These are phyloP conservation scores for Ceratobasidium sp. DNA, from an alignment of 1,284 basidiomycete genomes.

Conservation along the genomic window DNA sequence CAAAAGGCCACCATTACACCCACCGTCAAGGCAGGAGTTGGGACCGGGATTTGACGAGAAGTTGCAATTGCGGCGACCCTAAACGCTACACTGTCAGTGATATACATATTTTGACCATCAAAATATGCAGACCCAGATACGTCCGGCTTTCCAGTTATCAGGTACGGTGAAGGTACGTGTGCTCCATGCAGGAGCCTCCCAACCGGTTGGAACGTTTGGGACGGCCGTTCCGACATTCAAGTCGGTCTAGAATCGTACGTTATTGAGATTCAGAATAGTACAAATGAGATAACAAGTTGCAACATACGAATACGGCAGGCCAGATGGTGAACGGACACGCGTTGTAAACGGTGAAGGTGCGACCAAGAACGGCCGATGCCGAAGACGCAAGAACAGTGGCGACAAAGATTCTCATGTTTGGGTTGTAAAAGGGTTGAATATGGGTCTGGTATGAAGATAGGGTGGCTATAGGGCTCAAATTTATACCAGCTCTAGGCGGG, in stretches of 20 bases:
- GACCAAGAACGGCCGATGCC: slow-evolving; percentile 53
- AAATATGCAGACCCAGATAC: slow-evolving; percentile 60
- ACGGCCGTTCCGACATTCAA: slow-evolving; percentile 49
- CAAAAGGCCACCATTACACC: slow-evolving; percentile 64
- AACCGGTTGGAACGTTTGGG: slow-evolving; percentile 56
- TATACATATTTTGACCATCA: not conserved
- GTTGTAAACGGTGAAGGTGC: slow-evolving; percentile 63
- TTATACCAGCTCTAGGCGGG: too few species aligned
- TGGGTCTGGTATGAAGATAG: too few species aligned
- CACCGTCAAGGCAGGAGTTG: slow-evolving; percentile 67
- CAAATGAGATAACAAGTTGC: not conserved
- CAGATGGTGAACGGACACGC: slow-evolving; percentile 54
- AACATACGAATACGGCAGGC: slow-evolving; percentile 48
- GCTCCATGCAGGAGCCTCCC: slow-evolving; percentile 61
- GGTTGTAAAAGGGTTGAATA: too few species aligned
- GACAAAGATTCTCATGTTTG: slow-evolving; percentile 46
- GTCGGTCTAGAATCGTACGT: slow-evolving; percentile 47
- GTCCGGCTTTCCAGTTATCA: slow-evolving; percentile 64
- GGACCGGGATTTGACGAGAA: slow-evolving; percentile 65
- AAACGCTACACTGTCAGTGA: not conserved
- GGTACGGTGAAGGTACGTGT: slow-evolving; percentile 62
- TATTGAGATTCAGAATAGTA: slow-evolving; percentile 49
- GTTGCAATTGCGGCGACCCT: slow-evolving; percentile 66
- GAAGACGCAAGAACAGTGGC: slow-evolving; percentile 48
- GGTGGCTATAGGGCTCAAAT: too few species aligned